Conservation (phyloP, 345 rosid genomes). For the Gossypioides kirkii region DNA sequence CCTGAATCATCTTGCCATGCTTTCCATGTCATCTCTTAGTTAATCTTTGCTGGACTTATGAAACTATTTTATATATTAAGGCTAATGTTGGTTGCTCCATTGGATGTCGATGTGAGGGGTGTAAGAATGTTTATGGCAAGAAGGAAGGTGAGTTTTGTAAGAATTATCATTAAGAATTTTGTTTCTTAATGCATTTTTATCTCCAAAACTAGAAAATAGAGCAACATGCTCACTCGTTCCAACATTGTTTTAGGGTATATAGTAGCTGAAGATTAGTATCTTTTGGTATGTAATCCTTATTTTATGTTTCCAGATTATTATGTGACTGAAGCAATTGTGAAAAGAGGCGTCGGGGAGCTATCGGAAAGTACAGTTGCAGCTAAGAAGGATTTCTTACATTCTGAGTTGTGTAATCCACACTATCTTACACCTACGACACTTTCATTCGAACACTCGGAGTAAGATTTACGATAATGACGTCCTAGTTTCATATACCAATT, state of each 20-base stretch:
- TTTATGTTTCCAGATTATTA: conserved; percentile 28
- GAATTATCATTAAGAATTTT: background rate
- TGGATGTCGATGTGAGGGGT: conserved; percentile 64
- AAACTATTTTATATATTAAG: conserved; percentile 16
- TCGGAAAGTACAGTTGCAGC: conserved; percentile 20
- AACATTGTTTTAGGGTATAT: background rate
- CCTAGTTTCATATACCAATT: background rate
- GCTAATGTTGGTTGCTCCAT: conserved; percentile 59
- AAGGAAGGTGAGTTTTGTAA: conserved; percentile 40
- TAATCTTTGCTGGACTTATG: conserved; percentile 6
- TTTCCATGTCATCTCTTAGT: background rate
- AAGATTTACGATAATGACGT: conserved; percentile 10
- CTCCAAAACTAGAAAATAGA: conserved; percentile 4
- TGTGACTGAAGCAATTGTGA: conserved; percentile 24
- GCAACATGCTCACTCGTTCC: background rate
- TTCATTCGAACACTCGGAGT: conserved; percentile 40
- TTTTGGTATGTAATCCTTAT: conserved; percentile 9
- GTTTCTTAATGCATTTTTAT: background rate
- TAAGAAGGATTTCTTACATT: conserved; percentile 20
- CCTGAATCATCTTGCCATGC: background rate
- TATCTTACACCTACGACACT: conserved; percentile 44
- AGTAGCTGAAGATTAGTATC: conserved; percentile 1
- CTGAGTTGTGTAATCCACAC: conserved; percentile 23
- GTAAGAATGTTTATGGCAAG: conserved; percentile 50
- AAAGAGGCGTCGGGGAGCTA: conserved; percentile 25